Percentiles rank a stretch among this genome's conserved stretches.
phyloP scores from a whole-genome alignment of 257 asterid genomes.

The Penstemon davidsonii region DNA sequence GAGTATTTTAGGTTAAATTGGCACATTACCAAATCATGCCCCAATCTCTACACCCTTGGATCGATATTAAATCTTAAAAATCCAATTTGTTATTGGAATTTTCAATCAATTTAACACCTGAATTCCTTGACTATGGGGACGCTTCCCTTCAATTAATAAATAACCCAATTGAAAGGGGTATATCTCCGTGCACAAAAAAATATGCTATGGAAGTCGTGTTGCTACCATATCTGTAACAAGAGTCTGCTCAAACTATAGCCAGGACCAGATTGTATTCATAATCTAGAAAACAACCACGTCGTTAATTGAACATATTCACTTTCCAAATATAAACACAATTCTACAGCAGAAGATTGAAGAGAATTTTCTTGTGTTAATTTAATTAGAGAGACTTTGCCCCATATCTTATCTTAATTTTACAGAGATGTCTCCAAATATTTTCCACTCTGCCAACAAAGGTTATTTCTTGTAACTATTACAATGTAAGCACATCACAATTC shows the following conservation, averaged over 20 bases:
- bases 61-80: not conserved
- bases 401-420: not conserved
- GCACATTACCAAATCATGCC: not conserved
- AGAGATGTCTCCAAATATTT: not conserved
- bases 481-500: not conserved
- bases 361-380: not conserved
- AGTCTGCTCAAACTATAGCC: not conserved
- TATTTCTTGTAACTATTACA: constrained; percentile 2
- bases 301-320: constrained; percentile 12
- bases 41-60: not conserved
- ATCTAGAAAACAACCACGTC: not conserved
- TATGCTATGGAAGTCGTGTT: not conserved
- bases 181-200: not conserved
- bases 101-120: not conserved
- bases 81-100: not conserved
- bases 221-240: not conserved
- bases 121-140: constrained; percentile 8
- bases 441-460: not conserved
- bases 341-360: not conserved
- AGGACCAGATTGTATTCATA: not conserved
- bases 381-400: not conserved
- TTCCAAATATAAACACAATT: not conserved
- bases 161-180: not conserved
- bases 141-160: constrained; percentile 9
- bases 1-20: not conserved